phyloP scores from a whole-genome alignment of 2,329 filamentous ascomycete genomes.

The Erysiphe neolycopersici region DNA sequence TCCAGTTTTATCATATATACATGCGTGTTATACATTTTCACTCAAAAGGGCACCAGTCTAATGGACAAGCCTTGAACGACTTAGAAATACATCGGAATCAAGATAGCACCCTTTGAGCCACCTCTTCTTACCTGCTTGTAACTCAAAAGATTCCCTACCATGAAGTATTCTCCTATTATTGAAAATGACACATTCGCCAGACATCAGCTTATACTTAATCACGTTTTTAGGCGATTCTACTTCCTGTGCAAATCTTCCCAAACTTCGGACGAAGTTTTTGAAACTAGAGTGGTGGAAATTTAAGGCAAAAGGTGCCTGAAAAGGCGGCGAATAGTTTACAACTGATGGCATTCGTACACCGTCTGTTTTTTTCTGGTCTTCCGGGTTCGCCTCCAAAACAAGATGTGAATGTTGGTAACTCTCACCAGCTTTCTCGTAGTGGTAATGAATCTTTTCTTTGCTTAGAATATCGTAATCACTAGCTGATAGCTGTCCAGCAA shows the following conservation, averaged over 20 bases:
- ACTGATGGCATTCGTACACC: background rate
- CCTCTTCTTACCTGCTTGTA: slow-evolving; percentile 30
- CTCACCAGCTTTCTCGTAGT: slow-evolving; percentile 38
- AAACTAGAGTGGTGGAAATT: slow-evolving; percentile 2
- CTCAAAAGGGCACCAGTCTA: background rate
- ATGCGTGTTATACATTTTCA: no score
- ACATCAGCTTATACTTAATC: slow-evolving; percentile 44
- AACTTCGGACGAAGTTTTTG: slow-evolving; percentile 21
- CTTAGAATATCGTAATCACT: slow-evolving; percentile 17
- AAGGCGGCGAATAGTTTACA: slow-evolving; percentile 53
- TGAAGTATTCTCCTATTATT: slow-evolving; percentile 71
- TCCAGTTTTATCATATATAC: no score
- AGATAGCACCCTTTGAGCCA: slow-evolving; percentile 79
- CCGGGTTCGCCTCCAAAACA: slow-evolving; percentile 20
- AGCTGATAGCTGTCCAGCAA: slow-evolving; percentile 20
- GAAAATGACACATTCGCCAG: slow-evolving; percentile 82
- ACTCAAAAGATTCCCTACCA: slow-evolving; percentile 51
- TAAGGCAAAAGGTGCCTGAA: slow-evolving; percentile 26
- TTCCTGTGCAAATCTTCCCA: slow-evolving; percentile 26
- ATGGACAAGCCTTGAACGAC: slow-evolving; percentile 17
- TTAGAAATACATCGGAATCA: slow-evolving; percentile 32
- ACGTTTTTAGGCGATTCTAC: slow-evolving; percentile 31
- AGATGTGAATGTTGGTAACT: slow-evolving; percentile 32
- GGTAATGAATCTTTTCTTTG: slow-evolving; percentile 19
- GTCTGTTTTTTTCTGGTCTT: no score